phyloP scores from a whole-genome alignment of 1,139 yeast genomes.

The Sugiyamaella xylanicola region DNA sequence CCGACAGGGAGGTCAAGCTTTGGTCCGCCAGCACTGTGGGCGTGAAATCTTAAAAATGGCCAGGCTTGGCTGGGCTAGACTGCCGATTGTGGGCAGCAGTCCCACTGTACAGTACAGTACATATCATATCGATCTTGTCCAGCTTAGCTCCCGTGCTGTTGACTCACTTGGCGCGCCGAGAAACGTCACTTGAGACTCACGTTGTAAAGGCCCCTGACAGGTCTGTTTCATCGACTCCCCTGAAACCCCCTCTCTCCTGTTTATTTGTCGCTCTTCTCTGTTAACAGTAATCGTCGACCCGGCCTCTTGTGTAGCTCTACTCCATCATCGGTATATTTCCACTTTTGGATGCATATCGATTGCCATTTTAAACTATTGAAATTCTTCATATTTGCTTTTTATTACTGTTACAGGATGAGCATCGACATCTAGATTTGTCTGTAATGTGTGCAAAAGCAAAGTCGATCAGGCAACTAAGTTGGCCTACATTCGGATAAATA shows the following conservation, averaged over 20 bases:
- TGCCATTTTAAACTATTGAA: not conserved
- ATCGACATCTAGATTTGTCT: not conserved
- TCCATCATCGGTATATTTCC: not conserved
- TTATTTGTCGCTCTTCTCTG: not conserved
- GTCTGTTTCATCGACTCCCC: not conserved
- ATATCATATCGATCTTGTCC: no score
- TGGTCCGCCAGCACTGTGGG: not conserved
- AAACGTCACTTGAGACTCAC: no score
- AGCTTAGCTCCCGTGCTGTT: no score
- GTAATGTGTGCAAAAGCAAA: not conserved
- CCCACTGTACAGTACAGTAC: no score
- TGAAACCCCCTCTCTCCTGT: not conserved
- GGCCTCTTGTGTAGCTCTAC: not conserved
- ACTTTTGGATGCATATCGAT: not conserved
- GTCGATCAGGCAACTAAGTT: slow-evolving; percentile 5
- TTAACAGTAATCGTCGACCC: not conserved
- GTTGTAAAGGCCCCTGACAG: no score
- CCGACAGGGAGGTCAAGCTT: no score
- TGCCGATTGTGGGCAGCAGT: no score
- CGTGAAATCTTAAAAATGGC: not conserved
- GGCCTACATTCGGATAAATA: slow-evolving; percentile 4
- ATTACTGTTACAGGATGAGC: slow-evolving; percentile 1
- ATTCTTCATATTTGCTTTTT: not conserved
- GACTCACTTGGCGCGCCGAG: no score
- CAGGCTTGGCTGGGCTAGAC: not conserved